A percentile compares a stretch with the other conserved stretches of the same genome.
phyloP scores from a whole-genome alignment of 148 eudicot genomes.

The Diospyros kaki region DNA sequence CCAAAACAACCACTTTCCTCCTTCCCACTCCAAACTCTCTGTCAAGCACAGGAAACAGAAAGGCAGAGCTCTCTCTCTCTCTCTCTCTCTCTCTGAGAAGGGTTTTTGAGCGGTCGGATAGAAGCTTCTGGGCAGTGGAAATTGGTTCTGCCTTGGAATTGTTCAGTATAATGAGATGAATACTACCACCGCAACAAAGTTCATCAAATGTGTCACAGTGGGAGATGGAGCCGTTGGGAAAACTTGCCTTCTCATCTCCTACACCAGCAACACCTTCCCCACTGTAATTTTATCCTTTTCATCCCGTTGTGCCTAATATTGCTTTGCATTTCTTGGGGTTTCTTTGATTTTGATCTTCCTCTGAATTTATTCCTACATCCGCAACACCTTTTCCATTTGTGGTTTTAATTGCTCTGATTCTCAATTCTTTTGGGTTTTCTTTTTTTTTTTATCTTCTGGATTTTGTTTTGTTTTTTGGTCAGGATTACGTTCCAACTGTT shows the following conservation, averaged over 20 bases:
- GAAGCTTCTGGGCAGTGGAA: background rate
- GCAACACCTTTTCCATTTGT: too few species aligned
- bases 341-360: too few species aligned
- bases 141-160: background rate
- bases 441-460: background rate
- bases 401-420: background rate
- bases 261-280: conserved; percentile 37
- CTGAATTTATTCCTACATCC: too few species aligned
- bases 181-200: conserved; percentile 8
- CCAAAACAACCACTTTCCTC: background rate
- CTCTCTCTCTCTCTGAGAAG: background rate
- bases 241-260: conserved; percentile 36
- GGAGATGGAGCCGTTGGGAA: conserved; percentile 45
- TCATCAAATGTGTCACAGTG: conserved; percentile 36
- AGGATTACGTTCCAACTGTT: conserved; percentile 34
- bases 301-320: too few species aligned
- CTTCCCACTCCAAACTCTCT: background rate
- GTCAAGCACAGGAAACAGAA: background rate
- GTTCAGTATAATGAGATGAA: background rate
- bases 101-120: too few species aligned
- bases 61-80: background rate
- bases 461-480: background rate
- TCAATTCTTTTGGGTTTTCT: too few species aligned
- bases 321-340: too few species aligned
- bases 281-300: conserved; percentile 14